Conservation (phyloP, 345 rosid genomes). For the Theobroma cacao region DNA sequence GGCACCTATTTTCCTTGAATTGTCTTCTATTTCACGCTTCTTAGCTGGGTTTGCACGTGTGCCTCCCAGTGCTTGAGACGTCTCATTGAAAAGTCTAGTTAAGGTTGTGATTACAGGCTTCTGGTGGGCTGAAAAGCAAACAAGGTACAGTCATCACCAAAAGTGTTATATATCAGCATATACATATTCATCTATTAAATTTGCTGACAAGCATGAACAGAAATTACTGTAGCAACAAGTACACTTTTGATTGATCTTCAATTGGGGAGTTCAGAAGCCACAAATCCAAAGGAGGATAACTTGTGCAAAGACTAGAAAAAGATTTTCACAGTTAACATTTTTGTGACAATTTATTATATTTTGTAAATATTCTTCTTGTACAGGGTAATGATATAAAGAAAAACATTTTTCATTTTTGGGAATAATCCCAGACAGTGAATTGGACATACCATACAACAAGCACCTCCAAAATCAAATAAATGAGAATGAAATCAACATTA, state of each 20-base stretch:
- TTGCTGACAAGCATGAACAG: not conserved
- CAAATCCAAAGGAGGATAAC: not conserved
- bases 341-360: not conserved
- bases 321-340: not conserved
- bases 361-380: not conserved
- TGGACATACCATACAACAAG: not conserved
- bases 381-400: not conserved
- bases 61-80: conserved; percentile 93
- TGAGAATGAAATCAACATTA: not conserved
- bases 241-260: not conserved
- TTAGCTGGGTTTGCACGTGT: conserved; percentile 83
- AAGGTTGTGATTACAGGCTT: conserved; percentile 69
- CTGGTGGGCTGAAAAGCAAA: conserved; percentile 56
- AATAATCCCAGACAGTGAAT: not conserved
- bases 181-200: not conserved
- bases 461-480: conserved; percentile 12
- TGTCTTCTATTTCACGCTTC: conserved; percentile 97
- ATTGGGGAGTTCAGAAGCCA: not conserved
- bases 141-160: not conserved
- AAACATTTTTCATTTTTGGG: not conserved
- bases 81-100: conserved; percentile 92
- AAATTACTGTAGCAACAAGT: not conserved
- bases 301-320: not conserved
- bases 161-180: not conserved
- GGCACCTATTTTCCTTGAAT: conserved; percentile 87